Percentiles rank a stretch among this genome's conserved stretches.
Conservation (phyloP, 441 rosid species). For the Raphanus hybrid region DNA sequence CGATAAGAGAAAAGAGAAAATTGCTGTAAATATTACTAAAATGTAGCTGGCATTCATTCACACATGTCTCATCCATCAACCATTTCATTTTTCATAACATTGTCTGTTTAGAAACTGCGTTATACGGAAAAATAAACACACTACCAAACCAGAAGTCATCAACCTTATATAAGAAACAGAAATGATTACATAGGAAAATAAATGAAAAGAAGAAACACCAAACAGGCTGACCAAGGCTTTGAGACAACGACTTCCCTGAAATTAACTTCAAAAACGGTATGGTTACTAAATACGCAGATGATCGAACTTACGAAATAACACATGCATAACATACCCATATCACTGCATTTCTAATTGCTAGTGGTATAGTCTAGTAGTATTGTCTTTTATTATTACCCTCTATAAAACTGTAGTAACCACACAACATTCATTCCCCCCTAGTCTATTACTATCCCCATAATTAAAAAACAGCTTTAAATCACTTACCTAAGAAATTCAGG, state of each 20-base stretch:
- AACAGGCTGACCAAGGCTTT: slow-evolving; percentile 36
- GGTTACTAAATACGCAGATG: slow-evolving; percentile 19
- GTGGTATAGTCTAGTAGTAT: slow-evolving; percentile 10
- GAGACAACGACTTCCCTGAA: slow-evolving; percentile 29
- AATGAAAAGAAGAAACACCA: slow-evolving; percentile 23
- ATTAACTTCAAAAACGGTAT: background rate
- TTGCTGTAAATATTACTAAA: background rate
- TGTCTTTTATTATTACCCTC: slow-evolving; percentile 11
- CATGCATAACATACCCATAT: background rate
- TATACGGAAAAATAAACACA: background rate
- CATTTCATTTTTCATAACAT: slow-evolving; percentile 7
- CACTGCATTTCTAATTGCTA: slow-evolving; percentile 20
- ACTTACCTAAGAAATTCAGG: slow-evolving; percentile 36
- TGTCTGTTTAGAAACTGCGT: slow-evolving; percentile 16
- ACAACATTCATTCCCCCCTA: slow-evolving; percentile 16
- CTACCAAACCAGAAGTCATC: slow-evolving; percentile 6
- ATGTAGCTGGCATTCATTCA: slow-evolving; percentile 4
- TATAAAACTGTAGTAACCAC: slow-evolving; percentile 22
- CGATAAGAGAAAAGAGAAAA: too few relatives aligned
- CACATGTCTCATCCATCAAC: background rate
- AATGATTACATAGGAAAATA: slow-evolving; percentile 8
- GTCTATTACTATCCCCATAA: background rate
- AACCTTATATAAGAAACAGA: background rate
- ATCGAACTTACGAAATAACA: background rate
- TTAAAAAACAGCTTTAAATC: slow-evolving; percentile 7